Evolutionary conservation across 768 basidiomycete species (phyloP).

Genomic region (Lanmaoa pseudosensibilis): DNA sequence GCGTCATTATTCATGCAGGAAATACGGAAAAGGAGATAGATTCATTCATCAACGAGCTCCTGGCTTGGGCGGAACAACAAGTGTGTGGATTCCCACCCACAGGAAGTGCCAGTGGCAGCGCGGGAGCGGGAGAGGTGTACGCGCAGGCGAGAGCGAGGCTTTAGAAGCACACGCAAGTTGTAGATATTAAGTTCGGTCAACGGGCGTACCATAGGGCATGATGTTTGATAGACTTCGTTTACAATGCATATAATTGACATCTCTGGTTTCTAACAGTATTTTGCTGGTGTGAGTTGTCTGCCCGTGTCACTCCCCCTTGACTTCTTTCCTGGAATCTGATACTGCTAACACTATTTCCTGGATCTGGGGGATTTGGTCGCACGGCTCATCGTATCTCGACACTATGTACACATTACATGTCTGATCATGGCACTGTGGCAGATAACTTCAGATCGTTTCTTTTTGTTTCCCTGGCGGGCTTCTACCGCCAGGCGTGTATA

Average conservation of each 20-base stretch:
- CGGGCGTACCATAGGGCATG: neutral
- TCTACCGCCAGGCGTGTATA: too few species aligned
- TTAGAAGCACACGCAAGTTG: neutral
- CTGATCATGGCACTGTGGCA: too few species aligned
- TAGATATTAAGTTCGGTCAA: neutral
- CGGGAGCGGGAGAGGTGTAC: neutral
- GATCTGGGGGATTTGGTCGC: neutral
- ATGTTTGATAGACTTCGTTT: neutral
- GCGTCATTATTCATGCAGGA: constrained; percentile 15
- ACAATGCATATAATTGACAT: neutral
- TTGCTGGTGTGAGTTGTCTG: too few species aligned
- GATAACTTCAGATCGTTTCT: too few species aligned
- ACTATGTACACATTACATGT: too few species aligned
- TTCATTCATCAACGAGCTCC: constrained; percentile 2
- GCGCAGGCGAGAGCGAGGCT: constrained; percentile 14
- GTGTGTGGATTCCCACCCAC: neutral
- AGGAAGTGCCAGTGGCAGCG: neutral
- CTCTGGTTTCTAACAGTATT: neutral
- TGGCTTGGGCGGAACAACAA: constrained; percentile 13
- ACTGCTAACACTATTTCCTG: neutral
- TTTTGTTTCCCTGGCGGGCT: too few species aligned
- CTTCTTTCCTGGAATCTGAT: neutral
- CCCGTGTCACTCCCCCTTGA: neutral
- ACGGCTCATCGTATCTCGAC: neutral
- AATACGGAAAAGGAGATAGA: constrained; percentile 23